phyloP scores from a whole-genome alignment of 1,284 basidiomycete genomes.

The Caloboletus firmus region DNA sequence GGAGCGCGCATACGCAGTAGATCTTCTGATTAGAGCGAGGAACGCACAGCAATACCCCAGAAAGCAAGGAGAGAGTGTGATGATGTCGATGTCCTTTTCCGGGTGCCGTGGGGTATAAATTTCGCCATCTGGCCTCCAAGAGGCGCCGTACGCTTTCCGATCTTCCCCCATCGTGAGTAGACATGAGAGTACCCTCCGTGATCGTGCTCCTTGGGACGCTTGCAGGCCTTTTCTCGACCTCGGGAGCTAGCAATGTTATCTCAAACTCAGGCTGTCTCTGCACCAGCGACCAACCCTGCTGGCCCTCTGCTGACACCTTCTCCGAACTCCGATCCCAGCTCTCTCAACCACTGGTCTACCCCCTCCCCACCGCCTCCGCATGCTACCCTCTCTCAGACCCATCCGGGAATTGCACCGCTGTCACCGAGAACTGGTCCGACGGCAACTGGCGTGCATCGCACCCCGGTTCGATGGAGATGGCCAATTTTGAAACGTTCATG shows the following conservation, averaged over 20 bases:
- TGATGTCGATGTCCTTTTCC: neutral
- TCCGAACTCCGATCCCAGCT: conserved; percentile 29
- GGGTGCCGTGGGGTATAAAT: neutral
- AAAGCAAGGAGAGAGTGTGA: no score
- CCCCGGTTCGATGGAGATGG: conserved; percentile 41
- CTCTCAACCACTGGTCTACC: conserved; percentile 34
- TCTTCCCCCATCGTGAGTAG: no score
- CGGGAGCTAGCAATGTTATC: neutral
- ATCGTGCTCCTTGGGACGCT: conserved; percentile 2
- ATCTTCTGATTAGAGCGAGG: neutral
- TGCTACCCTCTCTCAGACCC: conserved; percentile 26
- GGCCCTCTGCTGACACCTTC: conserved; percentile 42
- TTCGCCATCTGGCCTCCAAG: neutral
- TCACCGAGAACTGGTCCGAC: conserved; percentile 31
- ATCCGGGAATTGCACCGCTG: conserved; percentile 30
- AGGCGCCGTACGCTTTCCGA: neutral
- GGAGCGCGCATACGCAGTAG: neutral
- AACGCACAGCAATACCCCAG: neutral
- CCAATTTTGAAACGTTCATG: conserved; percentile 43
- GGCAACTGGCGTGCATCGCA: conserved; percentile 42
- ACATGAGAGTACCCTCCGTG: conserved; percentile 1
- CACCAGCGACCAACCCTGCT: conserved; percentile 34
- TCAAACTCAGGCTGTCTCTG: conserved; percentile 10
- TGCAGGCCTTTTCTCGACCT: neutral
- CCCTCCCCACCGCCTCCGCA: conserved; percentile 25